These are phyloP conservation scores for Atalantia buxifolia DNA, from an alignment of 345 rosid species.

Conservation along the genomic window DNA sequence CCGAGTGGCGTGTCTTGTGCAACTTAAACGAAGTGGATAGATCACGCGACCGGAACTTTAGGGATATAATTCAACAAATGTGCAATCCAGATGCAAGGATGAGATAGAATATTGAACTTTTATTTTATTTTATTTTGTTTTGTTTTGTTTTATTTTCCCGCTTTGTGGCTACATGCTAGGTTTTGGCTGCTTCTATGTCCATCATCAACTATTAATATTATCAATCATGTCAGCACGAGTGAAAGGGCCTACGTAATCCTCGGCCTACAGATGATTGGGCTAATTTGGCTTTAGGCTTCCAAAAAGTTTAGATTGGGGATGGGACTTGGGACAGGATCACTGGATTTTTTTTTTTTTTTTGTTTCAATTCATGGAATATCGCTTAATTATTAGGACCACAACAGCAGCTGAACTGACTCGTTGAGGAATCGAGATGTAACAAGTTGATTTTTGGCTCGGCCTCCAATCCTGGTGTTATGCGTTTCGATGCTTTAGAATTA, in stretches of 20 bases:
- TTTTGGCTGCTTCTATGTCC: background rate
- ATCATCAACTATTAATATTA: background rate
- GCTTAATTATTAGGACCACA: background rate
- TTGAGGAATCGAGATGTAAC: background rate
- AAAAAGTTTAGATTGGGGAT: too few relatives aligned
- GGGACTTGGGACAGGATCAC: background rate
- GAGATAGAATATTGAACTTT: background rate
- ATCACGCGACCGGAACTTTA: constrained; percentile 10
- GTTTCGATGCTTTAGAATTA: background rate
- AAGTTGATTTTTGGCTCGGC: background rate
- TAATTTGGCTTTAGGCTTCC: background rate
- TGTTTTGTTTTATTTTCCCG: background rate
- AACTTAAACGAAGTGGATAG: background rate
- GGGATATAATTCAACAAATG: background rate
- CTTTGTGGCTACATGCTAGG: background rate
- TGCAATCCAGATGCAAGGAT: background rate
- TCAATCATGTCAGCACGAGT: background rate
- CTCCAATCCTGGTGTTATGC: background rate
- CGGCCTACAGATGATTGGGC: background rate
- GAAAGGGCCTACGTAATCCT: background rate
- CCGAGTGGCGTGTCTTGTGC: too few relatives aligned
- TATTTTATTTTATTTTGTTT: background rate
- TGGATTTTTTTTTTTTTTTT: too few relatives aligned
- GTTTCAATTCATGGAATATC: background rate
- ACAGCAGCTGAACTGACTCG: background rate